These are phyloP conservation scores for Auricularia cornea DNA, from an alignment of 768 basidiomycete species.

Conservation along the genomic window DNA sequence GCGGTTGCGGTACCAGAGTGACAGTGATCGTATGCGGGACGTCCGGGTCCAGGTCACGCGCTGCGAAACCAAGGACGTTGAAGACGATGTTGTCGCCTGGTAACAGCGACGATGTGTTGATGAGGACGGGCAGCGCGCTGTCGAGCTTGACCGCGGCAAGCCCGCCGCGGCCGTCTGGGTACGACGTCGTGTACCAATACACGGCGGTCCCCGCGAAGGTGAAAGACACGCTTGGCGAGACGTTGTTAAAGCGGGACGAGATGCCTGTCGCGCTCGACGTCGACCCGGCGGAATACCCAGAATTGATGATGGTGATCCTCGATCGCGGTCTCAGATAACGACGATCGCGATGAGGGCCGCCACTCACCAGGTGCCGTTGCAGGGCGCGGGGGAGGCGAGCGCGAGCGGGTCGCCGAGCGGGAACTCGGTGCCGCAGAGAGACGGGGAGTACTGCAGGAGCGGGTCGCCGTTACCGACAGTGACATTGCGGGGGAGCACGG, in stretches of 20 bases:
- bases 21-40: not conserved
- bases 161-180: not conserved
- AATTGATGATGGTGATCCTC: not conserved
- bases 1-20: not conserved
- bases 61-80: not conserved
- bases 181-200: not conserved
- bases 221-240: not conserved
- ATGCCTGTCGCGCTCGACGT: not conserved
- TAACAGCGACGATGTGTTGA: not conserved
- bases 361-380: not conserved
- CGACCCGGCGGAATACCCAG: not conserved
- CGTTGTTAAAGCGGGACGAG: not conserved
- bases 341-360: not conserved
- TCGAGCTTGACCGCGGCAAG: not conserved
- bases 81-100: not conserved
- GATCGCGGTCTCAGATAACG: not conserved
- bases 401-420: not conserved
- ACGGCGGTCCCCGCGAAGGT: not conserved
- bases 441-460: not conserved
- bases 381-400: not conserved
- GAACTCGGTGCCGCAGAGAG: not conserved
- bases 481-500: not conserved
- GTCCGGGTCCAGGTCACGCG: not conserved
- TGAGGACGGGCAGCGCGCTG: not conserved
- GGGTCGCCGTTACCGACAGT: not conserved